Base-by-base conservation (phyloP, 257 asterid genomes). In the Marsdenia floribunda region DNA sequence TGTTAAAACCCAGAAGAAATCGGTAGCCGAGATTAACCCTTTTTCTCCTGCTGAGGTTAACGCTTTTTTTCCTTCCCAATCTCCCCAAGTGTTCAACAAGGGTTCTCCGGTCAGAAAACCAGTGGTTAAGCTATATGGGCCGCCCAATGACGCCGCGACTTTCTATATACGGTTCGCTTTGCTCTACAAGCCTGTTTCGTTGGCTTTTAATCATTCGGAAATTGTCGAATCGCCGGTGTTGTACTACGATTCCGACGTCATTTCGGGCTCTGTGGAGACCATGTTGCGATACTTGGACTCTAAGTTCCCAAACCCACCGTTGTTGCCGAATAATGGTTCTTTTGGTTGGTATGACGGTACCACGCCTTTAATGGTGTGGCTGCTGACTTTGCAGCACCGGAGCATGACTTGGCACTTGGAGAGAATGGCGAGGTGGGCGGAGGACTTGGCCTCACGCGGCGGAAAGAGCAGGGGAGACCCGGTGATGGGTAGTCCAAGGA, bases 301-400 rank as follows among this genome's bases (percentile, higher is more conserved):
- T 35, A 92, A 90, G 85, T 94, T 92, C 80, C 99, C 98, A 8
- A 87, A 94, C 82, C 97, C 97, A 74, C 89, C 89, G 59, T 7
- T 90, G 73, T 64, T 60, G 58, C 82, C 57, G 61, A 66, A 70
- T 70, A 72, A 72, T n/a, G 81, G 86, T n/a, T 80, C 86, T 4
- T 84, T 89, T 78, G 97, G 92, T 70, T 88, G 97, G 92, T 84
- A 86, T 83, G 96, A 90, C 49, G 92, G 84, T 37, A 85, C 93
- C 80, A 92, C 98, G 82, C 98, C 97, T 79, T 37, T 82, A 84
- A 86, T 94, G 78, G 99, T 92, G 75, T 90, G 98, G 99, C 84
- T 92, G 81, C 90, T 85, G 86, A 83, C 80, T 75, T 79, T 94
- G 85, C 99, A 94, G 85, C 99, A 94, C 80, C 81, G 92, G 88